Conservation (phyloP, 139 green algal species). For the Chlamydomonas schloesseri region DNA sequence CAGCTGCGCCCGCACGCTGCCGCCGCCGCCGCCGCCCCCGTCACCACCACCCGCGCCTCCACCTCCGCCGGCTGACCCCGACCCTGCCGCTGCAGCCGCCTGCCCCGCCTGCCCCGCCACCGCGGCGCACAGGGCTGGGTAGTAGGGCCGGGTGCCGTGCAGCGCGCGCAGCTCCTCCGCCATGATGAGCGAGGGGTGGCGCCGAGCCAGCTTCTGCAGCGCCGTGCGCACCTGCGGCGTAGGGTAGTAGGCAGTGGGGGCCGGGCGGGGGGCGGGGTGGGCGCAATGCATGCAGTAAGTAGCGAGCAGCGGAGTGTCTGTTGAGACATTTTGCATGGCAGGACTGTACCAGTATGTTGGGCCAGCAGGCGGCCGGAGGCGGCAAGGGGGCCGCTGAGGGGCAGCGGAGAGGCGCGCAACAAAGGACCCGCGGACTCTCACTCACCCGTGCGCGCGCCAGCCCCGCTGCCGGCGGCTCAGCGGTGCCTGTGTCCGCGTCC, state of each 20-base stretch:
- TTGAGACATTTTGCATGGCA: too few relatives aligned
- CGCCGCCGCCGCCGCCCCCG: background rate
- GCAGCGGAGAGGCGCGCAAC: too few relatives aligned
- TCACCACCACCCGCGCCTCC: background rate
- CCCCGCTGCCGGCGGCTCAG: background rate
- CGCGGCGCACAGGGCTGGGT: constrained; percentile 9
- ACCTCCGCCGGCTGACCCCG: background rate
- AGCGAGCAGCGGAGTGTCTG: too few relatives aligned
- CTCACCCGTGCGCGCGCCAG: constrained; percentile 35
- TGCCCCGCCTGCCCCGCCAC: background rate
- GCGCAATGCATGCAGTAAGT: too few relatives aligned
- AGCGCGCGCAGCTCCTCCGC: constrained; percentile 56
- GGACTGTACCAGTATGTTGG: background rate
- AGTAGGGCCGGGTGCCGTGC: constrained; percentile 27
- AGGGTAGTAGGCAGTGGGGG: background rate
- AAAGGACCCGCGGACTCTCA: too few relatives aligned
- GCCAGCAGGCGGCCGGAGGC: too few relatives aligned
- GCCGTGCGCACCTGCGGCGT: constrained; percentile 61
- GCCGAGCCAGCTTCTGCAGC: constrained; percentile 61
- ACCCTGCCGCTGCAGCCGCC: background rate
- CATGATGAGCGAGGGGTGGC: constrained; percentile 68
- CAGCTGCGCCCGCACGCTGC: background rate
- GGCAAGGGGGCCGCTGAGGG: too few relatives aligned
- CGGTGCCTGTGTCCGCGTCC: background rate
- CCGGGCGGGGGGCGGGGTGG: background rate